Conservation (phyloP, 2,329 filamentous ascomycete genomes). For the Colletotrichum truncatum region DNA sequence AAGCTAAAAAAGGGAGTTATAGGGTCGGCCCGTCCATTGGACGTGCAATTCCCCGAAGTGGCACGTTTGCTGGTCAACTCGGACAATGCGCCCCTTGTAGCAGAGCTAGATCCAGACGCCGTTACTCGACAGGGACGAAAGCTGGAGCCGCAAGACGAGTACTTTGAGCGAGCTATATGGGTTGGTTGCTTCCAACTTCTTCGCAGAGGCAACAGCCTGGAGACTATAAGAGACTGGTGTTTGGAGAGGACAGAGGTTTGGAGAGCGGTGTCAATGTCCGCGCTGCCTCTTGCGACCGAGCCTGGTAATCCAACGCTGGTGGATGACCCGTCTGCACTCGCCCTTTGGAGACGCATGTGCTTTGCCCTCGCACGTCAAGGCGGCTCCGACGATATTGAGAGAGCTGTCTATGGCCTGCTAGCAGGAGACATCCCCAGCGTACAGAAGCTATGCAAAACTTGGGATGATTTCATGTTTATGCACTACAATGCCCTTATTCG, state of each 20-base stretch:
- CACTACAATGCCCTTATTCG: constrained; percentile 89
- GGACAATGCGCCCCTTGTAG: constrained; percentile 75
- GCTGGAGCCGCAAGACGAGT: constrained; percentile 84
- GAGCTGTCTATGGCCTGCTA: constrained; percentile 90
- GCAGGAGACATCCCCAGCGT: constrained; percentile 84
- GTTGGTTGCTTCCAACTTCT: constrained; percentile 94
- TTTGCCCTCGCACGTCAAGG: constrained; percentile 75
- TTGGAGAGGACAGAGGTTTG: constrained; percentile 86
- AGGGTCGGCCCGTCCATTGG: constrained; percentile 48
- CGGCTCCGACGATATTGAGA: constrained; percentile 79
- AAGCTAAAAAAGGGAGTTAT: constrained; percentile 87
- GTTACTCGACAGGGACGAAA: constrained; percentile 79
- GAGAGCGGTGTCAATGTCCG: constrained; percentile 85
- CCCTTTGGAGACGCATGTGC: constrained; percentile 83
- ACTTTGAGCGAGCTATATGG: constrained; percentile 92
- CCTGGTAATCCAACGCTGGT: constrained; percentile 49
- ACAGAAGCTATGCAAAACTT: constrained; percentile 77
- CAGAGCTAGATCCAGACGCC: constrained; percentile 92
- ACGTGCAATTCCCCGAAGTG: constrained; percentile 67
- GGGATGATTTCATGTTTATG: constrained; percentile 89
- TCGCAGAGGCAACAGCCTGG: constrained; percentile 79
- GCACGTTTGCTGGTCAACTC: constrained; percentile 65
- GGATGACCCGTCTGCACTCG: constrained; percentile 55
- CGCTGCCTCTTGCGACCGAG: constrained; percentile 66
- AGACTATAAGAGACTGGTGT: constrained; percentile 86